Evolutionary conservation across 148 eudicot genomes (phyloP), one percentile per base, ranked within the genome.

Genomic region (Nyssa sinensis): DNA sequence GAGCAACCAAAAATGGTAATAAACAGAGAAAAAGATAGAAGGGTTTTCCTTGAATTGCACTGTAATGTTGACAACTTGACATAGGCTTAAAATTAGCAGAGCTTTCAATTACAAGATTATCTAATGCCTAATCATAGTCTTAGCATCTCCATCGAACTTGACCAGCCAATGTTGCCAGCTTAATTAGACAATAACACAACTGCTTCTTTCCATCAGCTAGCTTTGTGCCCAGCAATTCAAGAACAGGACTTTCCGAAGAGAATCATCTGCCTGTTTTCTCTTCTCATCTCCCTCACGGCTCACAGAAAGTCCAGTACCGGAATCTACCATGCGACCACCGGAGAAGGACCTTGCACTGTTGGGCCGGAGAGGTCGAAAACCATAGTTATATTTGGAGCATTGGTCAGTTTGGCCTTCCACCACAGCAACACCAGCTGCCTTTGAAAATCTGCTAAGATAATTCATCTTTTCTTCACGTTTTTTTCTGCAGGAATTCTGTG

Each of bases 231-330:
- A 79, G 61, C 82, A 74, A 69, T 69, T 62, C 47, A 72, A 32
- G 51, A 78, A 81, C 81, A 84, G 72, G 77, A 81, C 74, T 63
- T 75, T 74, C 31, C 58, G 75, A 73, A 75, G 63, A 37, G 82
- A 82, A 49, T 79, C 82, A 4, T 82, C 85, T 14, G 64, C 75
- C 39, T 30, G 66, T 27, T 67, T 74, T 29, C 71, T 30, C 67
- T 67, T 67, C 24, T 44, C 19, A 16, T 2, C 51, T 21, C 31
- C 49, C 28, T 66, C 19, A 21, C 35, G 7, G 31, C 33, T 16
- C 16, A 44, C 51, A 44, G 51, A 6, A 44, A 1, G 51, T 44
- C 51, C 44, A 2, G 44, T 7, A 39, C 11, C 16, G 17, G 51
- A 44, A 11, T 44, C 51, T 44, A 13, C 17, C 51, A 11, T 44